Evolutionary conservation across 208 protist species (phyloP), one percentile per base, ranked within the genome.

Genomic region (Leishmania turanica): DNA sequence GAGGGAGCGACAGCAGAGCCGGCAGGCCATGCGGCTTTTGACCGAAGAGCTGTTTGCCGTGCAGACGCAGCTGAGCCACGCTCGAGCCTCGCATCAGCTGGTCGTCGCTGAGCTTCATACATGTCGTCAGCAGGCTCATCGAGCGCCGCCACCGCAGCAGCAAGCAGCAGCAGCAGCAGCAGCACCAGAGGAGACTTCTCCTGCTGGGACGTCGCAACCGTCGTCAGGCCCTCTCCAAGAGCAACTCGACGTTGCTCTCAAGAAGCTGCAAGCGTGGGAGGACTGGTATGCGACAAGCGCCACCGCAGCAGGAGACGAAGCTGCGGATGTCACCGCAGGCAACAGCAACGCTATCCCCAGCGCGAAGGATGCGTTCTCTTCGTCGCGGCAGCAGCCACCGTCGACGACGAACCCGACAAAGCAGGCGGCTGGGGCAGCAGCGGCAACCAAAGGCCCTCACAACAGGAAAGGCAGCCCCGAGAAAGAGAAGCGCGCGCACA

Each of bases 211-310:
- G 42, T 40, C 72, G 17, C 21, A 49, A 11, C 75, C 37, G 56
- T n/a, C 45, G 27, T 53, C 68, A 37, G 13, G 21, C 11, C 58
- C 75, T 17, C 75, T 94, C 53, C 70, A 84, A 37, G 58, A 73
- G 53, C 80, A 88, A 49, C 82, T 94, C 64, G 77, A 62, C 58
- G 64, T 58, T 34, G 84, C 87, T 6, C 82, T 87, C 42, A 79
- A 78, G 3, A 94, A 94, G 65, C 60, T 94, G 77, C 73, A 86
- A 49, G 91, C 91, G 42, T 94, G 91, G 91, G 91, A 94, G 75
- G 79, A 76, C 40, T 94, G 91, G 91, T 94, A 90, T 62, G 66
- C 74, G 53, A 40, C 62, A 51, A 89, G 45, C 58, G 75, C 49
- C 51, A 51, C 8, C 56, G 42, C 66, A 40, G 24, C 34, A 71